These are phyloP conservation scores for Heliocybe sulcata DNA, from an alignment of 1,284 basidiomycete genomes.

Conservation along the genomic window DNA sequence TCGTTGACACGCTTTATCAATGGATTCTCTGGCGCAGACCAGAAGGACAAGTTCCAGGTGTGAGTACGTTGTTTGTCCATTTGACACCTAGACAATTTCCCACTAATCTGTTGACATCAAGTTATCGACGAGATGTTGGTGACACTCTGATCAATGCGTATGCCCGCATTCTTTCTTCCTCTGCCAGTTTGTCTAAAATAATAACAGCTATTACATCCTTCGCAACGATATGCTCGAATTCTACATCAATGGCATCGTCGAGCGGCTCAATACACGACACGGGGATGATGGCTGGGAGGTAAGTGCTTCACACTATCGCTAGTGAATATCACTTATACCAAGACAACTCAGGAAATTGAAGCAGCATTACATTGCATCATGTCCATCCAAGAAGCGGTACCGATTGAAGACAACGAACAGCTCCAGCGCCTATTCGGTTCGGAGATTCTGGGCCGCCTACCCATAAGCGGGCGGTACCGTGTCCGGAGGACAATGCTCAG, in stretches of 20 bases:
- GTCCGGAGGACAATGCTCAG: conserved; percentile 67
- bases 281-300: conserved; percentile 64
- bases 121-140: conserved; percentile 83
- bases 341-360: conserved; percentile 61
- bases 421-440: conserved; percentile 66
- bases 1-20: neutral
- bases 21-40: conserved; percentile 37
- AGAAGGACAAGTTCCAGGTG: conserved; percentile 70
- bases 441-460: conserved; percentile 59
- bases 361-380: conserved; percentile 79
- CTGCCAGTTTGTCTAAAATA: conserved; percentile 6
- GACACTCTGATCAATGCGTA: conserved; percentile 89
- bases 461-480: conserved; percentile 55
- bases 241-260: conserved; percentile 54
- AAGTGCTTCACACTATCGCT: conserved; percentile 13
- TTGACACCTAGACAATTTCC: conserved; percentile 17
- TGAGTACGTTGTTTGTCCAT: conserved; percentile 26
- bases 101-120: no score
- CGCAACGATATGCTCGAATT: conserved; percentile 74
- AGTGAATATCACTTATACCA: neutral
- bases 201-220: conserved; percentile 75
- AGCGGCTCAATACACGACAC: conserved; percentile 35
- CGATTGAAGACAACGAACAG: conserved; percentile 60
- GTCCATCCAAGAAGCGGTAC: conserved; percentile 81
- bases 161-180: conserved; percentile 20